A percentile compares a stretch with the other conserved stretches of the same genome.
phyloP scores from a whole-genome alignment of 305 asterid species.

The Euphrasia arctica region DNA sequence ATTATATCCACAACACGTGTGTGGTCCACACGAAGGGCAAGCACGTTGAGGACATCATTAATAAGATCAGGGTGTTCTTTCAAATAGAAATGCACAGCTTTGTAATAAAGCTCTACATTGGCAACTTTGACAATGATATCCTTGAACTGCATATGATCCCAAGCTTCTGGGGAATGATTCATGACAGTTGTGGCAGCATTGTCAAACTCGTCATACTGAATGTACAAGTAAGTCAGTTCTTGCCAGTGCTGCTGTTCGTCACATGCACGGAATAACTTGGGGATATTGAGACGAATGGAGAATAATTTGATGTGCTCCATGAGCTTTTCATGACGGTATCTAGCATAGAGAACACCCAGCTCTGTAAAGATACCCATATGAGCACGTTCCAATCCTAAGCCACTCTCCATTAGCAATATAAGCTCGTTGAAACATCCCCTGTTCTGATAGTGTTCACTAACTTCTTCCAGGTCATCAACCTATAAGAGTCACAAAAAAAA shows the following conservation, averaged over 20 bases:
- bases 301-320: constrained; percentile 98
- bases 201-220: too few species aligned
- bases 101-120: constrained; percentile 95
- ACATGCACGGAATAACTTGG: constrained; percentile 17
- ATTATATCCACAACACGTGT: too few species aligned
- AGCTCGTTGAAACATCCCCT: too few species aligned
- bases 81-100: constrained; percentile 98
- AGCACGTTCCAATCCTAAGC: constrained; percentile 99
- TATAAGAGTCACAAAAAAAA: too few species aligned
- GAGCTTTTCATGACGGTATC: constrained; percentile 98
- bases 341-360: constrained; percentile 94
- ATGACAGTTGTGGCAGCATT: constrained; percentile 23
- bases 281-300: constrained; percentile 92
- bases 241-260: too few species aligned
- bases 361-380: constrained; percentile 99
- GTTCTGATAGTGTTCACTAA: too few species aligned
- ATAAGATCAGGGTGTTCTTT: constrained; percentile 97
- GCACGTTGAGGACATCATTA: constrained; percentile 36
- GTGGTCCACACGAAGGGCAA: too few species aligned
- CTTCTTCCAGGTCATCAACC: too few species aligned
- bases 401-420: constrained; percentile 72
- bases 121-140: constrained; percentile 97
- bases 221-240: too few species aligned
- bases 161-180: constrained; percentile 99
- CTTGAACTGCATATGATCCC: constrained; percentile 99